phyloP scores from a whole-genome alignment of 345 rosid species.

The Arabis hirsuta region DNA sequence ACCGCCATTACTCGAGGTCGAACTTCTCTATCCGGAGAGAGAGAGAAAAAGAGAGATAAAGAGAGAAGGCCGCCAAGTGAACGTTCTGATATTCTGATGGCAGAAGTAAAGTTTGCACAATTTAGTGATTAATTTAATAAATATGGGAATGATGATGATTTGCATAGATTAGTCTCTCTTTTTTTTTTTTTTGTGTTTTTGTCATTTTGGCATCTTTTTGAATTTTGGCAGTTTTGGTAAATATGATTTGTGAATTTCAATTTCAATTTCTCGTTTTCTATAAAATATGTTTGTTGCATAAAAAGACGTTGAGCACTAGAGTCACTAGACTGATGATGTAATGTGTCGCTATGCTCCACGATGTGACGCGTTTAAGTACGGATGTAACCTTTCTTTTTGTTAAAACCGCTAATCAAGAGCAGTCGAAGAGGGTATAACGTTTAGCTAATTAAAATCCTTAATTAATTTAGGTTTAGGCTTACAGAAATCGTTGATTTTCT shows the following conservation, averaged over 20 bases:
- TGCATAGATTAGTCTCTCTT: neutral
- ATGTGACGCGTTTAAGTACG: slow-evolving; percentile 1
- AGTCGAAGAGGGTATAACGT: too few species aligned
- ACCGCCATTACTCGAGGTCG: slow-evolving; percentile 43
- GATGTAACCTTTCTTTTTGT: neutral
- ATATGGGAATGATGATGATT: slow-evolving; percentile 17
- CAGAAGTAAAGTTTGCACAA: slow-evolving; percentile 29
- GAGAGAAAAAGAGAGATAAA: slow-evolving; percentile 1
- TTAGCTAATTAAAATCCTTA: too few species aligned
- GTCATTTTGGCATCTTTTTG: neutral
- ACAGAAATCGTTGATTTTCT: too few species aligned
- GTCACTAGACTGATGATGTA: slow-evolving; percentile 27
- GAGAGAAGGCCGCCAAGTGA: slow-evolving; percentile 40
- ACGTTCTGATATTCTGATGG: slow-evolving; percentile 45
- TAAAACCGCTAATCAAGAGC: neutral
- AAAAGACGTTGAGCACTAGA: slow-evolving; percentile 6
- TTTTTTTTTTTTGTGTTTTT: neutral
- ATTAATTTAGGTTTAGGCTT: too few species aligned
- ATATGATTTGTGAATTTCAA: neutral
- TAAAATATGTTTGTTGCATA: neutral
- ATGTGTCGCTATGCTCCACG: slow-evolving; percentile 7
- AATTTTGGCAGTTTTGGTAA: slow-evolving; percentile 10
- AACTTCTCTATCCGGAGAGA: slow-evolving; percentile 24
- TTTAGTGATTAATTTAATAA: slow-evolving; percentile 29
- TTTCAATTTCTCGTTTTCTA: neutral